phyloP scores from a whole-genome alignment of 2,329 filamentous ascomycete species.

The Alternaria gaisen region DNA sequence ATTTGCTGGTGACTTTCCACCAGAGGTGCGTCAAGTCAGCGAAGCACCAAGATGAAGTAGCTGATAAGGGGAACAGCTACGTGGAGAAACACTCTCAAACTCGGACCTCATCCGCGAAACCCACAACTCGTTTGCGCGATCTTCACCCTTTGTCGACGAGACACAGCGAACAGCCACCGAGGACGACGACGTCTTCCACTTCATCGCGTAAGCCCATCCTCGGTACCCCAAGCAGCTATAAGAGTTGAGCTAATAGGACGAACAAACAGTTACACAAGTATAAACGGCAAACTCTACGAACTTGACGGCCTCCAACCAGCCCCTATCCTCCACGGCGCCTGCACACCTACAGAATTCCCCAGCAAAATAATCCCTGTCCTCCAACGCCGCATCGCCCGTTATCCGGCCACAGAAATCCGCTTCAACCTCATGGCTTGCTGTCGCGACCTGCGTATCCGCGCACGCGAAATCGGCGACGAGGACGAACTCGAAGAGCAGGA shows the following conservation, averaged over 20 bases:
- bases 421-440: conserved; percentile 97
- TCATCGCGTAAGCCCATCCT: conserved; percentile 70
- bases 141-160: conserved; percentile 92
- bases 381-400: conserved; percentile 81
- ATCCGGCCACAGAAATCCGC: conserved; percentile 86
- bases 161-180: conserved; percentile 75
- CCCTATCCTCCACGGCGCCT: conserved; percentile 86
- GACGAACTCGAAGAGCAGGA: conserved; percentile 83
- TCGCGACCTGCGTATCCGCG: conserved; percentile 78
- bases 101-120: conserved; percentile 67
- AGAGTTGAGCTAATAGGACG: conserved; percentile 11
- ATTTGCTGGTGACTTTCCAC: conserved; percentile 84
- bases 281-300: conserved; percentile 86
- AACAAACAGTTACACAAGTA: conserved; percentile 71
- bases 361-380: conserved; percentile 86
- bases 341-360: conserved; percentile 75
- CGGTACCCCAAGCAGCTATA: neutral
- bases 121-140: conserved; percentile 89
- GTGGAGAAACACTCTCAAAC: conserved; percentile 76
- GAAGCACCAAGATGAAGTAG: neutral
- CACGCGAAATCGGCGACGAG: conserved; percentile 81
- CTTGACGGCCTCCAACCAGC: conserved; percentile 93
- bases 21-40: conserved; percentile 52
- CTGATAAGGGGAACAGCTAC: conserved; percentile 58
- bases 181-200: conserved; percentile 93